Percentiles rank a stretch among this genome's conserved stretches.
Conservation (phyloP, 495 filamentous ascomycete species). For the Tuber umbilicatum region DNA sequence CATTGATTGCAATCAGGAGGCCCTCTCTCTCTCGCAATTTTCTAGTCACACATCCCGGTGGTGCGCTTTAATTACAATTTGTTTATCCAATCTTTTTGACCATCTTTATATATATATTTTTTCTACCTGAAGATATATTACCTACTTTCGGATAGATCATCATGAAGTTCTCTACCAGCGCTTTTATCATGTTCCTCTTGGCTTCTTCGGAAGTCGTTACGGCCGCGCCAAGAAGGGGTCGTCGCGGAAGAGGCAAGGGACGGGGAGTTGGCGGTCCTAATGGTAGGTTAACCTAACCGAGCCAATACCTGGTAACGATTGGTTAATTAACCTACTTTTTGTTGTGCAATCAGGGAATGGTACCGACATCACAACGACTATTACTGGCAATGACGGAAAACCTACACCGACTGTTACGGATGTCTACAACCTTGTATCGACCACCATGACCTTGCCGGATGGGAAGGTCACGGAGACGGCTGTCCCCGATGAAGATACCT, state of each 20-base stretch:
- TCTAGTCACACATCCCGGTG: conserved; percentile 15
- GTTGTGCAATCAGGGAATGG: background rate
- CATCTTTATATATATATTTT: conserved; percentile 11
- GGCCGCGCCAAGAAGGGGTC: conserved; percentile 20
- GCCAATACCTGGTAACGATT: background rate
- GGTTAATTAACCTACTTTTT: background rate
- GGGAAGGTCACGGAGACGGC: background rate
- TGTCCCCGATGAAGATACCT: background rate
- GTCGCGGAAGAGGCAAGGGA: conserved; percentile 8
- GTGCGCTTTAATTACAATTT: conserved; percentile 22
- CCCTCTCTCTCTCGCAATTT: conserved; percentile 17
- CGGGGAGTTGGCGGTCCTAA: background rate
- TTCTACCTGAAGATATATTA: background rate
- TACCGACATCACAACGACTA: background rate
- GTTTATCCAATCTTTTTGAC: conserved; percentile 1
- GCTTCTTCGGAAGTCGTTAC: conserved; percentile 16
- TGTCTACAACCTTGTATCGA: background rate
- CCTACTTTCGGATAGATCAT: conserved; percentile 3
- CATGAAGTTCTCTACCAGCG: conserved; percentile 21
- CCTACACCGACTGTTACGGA: background rate
- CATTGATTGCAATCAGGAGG: conserved; percentile 23
- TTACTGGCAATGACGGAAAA: background rate
- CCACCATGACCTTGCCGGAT: conserved; percentile 1
- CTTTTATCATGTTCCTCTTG: conserved; percentile 16
- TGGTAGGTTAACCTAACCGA: background rate